These are phyloP conservation scores for Argentina anserina DNA, from an alignment of 306 rosid species.

Conservation along the genomic window DNA sequence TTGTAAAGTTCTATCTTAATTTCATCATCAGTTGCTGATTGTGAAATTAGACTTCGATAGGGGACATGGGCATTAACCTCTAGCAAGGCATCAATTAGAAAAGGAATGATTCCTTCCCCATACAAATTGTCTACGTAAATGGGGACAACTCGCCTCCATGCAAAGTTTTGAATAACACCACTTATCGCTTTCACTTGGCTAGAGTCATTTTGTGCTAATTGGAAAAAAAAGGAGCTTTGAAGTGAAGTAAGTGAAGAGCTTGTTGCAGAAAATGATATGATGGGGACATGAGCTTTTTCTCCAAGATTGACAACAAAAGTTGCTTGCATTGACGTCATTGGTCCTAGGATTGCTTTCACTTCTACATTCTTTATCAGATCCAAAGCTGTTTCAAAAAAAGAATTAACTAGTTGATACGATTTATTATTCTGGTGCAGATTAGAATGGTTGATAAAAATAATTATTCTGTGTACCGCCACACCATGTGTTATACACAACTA, in stretches of 20 bases:
- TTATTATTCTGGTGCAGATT: neutral
- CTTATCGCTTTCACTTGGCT: slow-evolving; percentile 2
- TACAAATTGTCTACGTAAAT: neutral
- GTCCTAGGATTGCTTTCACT: slow-evolving; percentile 1
- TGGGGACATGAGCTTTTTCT: neutral
- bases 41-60: neutral
- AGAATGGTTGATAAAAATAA: too few species aligned
- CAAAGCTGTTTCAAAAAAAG: neutral
- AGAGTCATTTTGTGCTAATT: neutral
- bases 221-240: neutral
- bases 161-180: neutral
- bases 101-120: neutral
- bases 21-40: neutral
- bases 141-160: neutral
- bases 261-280: slow-evolving; percentile 1
- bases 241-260: neutral
- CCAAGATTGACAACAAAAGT: neutral
- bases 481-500: too few species aligned
- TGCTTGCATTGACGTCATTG: neutral
- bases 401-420: neutral
- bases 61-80: neutral
- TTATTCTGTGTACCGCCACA: too few species aligned
- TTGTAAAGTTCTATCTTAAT: neutral
- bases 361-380: neutral
- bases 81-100: neutral